These are phyloP conservation scores for Cercophora sp. DNA, from an alignment of 495 filamentous ascomycete species.

Conservation along the genomic window DNA sequence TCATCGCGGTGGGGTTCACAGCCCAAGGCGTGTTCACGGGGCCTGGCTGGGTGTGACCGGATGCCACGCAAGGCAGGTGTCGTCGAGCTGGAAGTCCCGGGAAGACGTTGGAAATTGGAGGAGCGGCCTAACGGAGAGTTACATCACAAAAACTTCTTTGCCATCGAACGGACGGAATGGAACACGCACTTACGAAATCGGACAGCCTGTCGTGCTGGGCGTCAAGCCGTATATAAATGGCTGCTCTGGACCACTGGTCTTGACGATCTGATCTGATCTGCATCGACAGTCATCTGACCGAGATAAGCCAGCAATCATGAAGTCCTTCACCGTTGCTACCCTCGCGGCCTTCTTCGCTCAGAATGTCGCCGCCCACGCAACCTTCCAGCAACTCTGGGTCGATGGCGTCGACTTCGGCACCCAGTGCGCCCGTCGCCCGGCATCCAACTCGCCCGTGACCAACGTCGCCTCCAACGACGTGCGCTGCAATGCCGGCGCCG, in stretches of 20 bases:
- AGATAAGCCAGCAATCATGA: too few relatives aligned
- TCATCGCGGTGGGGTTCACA: conserved; percentile 12
- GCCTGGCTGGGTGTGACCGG: conserved; percentile 1
- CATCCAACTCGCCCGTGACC: conserved; percentile 46
- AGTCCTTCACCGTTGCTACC: conserved; percentile 31
- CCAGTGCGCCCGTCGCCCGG: conserved; percentile 37
- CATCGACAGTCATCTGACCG: too few relatives aligned
- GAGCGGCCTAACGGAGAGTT: background rate
- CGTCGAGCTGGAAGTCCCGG: conserved; percentile 1
- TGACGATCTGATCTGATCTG: background rate
- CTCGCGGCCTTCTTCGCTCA: conserved; percentile 29
- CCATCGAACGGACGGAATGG: too few relatives aligned
- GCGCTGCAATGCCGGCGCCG: conserved; percentile 39
- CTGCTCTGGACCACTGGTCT: background rate
- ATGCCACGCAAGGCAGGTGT: conserved; percentile 7
- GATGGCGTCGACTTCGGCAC: conserved; percentile 43
- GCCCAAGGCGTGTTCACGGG: conserved; percentile 17
- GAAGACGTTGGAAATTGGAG: conserved; percentile 15
- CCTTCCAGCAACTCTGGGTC: conserved; percentile 51
- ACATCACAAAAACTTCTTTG: background rate
- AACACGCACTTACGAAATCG: too few relatives aligned
- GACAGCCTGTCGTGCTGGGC: too few relatives aligned
- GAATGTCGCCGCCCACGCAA: conserved; percentile 43
- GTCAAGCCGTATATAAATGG: background rate
- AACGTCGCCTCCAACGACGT: conserved; percentile 35